phyloP scores from a whole-genome alignment of 768 basidiomycete species.

The Leccinum fibrillosum region DNA sequence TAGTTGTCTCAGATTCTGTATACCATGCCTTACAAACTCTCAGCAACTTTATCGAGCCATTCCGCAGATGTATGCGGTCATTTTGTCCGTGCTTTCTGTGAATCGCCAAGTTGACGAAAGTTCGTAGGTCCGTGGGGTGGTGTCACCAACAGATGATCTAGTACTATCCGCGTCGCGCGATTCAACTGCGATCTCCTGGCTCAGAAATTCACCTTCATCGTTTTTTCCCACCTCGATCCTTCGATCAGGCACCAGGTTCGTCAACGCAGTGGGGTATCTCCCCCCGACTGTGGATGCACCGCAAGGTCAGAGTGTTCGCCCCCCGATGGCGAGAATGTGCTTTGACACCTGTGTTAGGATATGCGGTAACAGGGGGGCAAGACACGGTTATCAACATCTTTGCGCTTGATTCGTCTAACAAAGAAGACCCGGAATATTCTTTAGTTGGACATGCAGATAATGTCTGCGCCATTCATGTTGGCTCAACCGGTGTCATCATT shows the following conservation, averaged over 20 bases:
- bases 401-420: slow-evolving; percentile 48
- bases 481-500: slow-evolving; percentile 69
- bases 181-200: slow-evolving; percentile 87
- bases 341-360: slow-evolving; percentile 49
- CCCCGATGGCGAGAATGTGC: background rate
- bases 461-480: slow-evolving; percentile 79
- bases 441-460: slow-evolving; percentile 90
- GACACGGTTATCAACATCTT: slow-evolving; percentile 88
- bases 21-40: slow-evolving; percentile 72
- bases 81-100: background rate
- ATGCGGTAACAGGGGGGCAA: slow-evolving; percentile 83
- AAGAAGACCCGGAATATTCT: slow-evolving; percentile 74
- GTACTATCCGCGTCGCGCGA: slow-evolving; percentile 92
- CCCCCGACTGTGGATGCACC: slow-evolving; percentile 65
- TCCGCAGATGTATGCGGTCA: slow-evolving; percentile 62
- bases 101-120: slow-evolving; percentile 13
- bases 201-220: slow-evolving; percentile 43
- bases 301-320: slow-evolving; percentile 48
- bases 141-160: slow-evolving; percentile 69
- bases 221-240: slow-evolving; percentile 57
- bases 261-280: slow-evolving; percentile 81
- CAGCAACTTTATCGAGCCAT: slow-evolving; percentile 67
- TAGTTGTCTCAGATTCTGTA: background rate
- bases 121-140: slow-evolving; percentile 77
- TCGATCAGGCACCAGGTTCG: slow-evolving; percentile 65